These are phyloP conservation scores for Parasitella parasitica DNA, from an alignment of 371 early-diverging fungal genomes.

Conservation along the genomic window DNA sequence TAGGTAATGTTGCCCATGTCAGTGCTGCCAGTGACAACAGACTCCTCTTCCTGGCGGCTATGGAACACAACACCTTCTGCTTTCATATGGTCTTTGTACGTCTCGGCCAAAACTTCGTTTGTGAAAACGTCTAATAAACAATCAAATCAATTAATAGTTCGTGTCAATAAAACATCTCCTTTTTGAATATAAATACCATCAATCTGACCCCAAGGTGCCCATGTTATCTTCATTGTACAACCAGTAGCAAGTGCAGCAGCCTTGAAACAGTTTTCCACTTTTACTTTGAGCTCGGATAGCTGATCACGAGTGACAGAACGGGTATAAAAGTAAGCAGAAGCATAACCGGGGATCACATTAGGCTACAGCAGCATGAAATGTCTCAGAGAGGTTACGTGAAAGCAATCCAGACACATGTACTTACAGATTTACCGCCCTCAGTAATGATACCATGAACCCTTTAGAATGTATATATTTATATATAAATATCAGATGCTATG, in stretches of 20 bases:
- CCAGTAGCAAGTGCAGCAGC: slow-evolving; percentile 70
- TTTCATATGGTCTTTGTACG: slow-evolving; percentile 57
- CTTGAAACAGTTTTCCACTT: slow-evolving; percentile 58
- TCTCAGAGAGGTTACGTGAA: too few species aligned
- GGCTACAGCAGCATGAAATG: slow-evolving; percentile 7
- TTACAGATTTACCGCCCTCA: slow-evolving; percentile 65
- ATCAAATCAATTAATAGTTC: not conserved
- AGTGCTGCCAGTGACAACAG: slow-evolving; percentile 50
- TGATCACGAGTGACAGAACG: slow-evolving; percentile 54
- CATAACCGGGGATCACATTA: slow-evolving; percentile 62
- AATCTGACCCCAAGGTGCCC: slow-evolving; percentile 40
- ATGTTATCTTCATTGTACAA: slow-evolving; percentile 55
- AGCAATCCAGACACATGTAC: too few species aligned
- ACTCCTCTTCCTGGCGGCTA: slow-evolving; percentile 40
- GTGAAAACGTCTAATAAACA: slow-evolving; percentile 37
- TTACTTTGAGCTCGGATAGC: slow-evolving; percentile 44
- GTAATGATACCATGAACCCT: slow-evolving; percentile 76
- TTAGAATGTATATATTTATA: not conserved
- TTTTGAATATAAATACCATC: slow-evolving; percentile 21
- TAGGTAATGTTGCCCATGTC: slow-evolving; percentile 76
- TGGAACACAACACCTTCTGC: slow-evolving; percentile 38
- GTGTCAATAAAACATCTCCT: not conserved
- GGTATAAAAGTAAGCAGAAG: slow-evolving; percentile 53
- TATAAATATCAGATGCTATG: not conserved
- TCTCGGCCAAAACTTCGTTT: slow-evolving; percentile 57